Evolutionary conservation across 148 eudicot species (phyloP).

Genomic region (Suaeda aralocaspica): DNA sequence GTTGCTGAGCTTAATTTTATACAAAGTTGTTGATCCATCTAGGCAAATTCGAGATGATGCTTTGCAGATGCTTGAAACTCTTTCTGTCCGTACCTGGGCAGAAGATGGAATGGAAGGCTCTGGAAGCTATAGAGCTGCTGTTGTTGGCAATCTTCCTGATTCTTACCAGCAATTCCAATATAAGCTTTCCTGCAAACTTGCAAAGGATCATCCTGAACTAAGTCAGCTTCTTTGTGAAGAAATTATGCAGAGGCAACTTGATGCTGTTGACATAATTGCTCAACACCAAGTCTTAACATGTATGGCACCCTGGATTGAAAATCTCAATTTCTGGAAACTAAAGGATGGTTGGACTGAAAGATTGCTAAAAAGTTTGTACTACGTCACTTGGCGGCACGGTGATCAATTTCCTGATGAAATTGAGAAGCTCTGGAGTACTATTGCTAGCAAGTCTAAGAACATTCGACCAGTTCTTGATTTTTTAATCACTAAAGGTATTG

Average conservation of each 20-base stretch:
- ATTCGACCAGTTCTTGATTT: conserved; percentile 97
- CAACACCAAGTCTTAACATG: conserved; percentile 98
- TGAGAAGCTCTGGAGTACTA: conserved; percentile 99
- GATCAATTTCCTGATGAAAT: conserved; percentile 99
- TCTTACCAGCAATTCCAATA: conserved; percentile 98
- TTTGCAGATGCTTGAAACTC: conserved; percentile 99
- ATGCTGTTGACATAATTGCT: conserved; percentile 98
- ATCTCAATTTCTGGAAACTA: conserved; percentile 92
- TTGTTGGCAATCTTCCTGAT: conserved; percentile 97
- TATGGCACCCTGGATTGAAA: conserved; percentile 99
- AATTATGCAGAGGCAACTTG: conserved; percentile 98
- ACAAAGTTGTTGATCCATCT: conserved; percentile 97
- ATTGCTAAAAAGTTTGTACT: conserved; percentile 81
- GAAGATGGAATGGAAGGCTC: conserved; percentile 85
- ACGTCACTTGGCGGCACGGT: conserved; percentile 98
- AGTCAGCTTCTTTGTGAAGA: conserved; percentile 99
- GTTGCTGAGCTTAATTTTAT: conserved; percentile 85
- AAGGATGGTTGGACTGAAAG: conserved; percentile 99
- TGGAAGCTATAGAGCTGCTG: conserved; percentile 97
- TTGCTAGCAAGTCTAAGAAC: conserved; percentile 92
- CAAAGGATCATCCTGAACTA: conserved; percentile 96
- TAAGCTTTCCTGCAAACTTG: conserved; percentile 97
- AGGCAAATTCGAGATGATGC: conserved; percentile 99
- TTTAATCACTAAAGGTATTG: conserved; percentile 92
- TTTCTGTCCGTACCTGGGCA: conserved; percentile 96